A percentile compares a stretch with the other conserved stretches of the same genome.
These are phyloP conservation scores for Pachyrhizus erosus DNA, from an alignment of 306 rosid species.

Conservation along the genomic window DNA sequence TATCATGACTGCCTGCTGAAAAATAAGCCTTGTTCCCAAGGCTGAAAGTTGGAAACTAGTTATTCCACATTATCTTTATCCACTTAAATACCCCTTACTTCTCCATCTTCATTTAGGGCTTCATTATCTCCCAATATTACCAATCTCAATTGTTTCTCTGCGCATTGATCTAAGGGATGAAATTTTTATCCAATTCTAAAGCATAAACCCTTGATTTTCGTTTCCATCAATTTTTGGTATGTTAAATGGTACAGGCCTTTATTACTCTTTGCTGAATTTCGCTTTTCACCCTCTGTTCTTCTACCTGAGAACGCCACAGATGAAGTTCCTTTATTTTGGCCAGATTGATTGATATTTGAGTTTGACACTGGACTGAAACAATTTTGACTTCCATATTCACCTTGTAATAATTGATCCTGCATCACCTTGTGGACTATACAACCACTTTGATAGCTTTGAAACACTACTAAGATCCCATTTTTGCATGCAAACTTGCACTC, in stretches of 20 bases:
- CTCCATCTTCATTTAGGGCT: not conserved
- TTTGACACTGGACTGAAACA: not conserved
- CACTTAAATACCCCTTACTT: not conserved
- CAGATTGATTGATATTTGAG: not conserved
- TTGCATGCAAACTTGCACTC: not conserved
- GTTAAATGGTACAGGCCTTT: not conserved
- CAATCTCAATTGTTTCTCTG: not conserved
- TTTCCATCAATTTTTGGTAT: not conserved
- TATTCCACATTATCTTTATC: not conserved
- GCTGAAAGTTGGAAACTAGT: not conserved
- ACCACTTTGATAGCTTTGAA: not conserved
- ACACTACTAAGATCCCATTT: not conserved
- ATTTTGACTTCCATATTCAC: no score
- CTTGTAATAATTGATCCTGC: not conserved
- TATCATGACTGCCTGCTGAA: not conserved
- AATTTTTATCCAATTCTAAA: no score
- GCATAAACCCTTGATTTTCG: not conserved
- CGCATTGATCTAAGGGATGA: no score
- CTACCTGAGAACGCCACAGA: not conserved
- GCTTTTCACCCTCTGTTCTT: not conserved
- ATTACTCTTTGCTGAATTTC: not conserved
- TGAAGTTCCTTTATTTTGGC: not conserved
- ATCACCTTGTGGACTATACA: not conserved
- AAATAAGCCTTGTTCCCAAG: not conserved
- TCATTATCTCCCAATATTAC: not conserved